phyloP scores from a whole-genome alignment of 257 asterid genomes.

The Thymus quinquecostatus region DNA sequence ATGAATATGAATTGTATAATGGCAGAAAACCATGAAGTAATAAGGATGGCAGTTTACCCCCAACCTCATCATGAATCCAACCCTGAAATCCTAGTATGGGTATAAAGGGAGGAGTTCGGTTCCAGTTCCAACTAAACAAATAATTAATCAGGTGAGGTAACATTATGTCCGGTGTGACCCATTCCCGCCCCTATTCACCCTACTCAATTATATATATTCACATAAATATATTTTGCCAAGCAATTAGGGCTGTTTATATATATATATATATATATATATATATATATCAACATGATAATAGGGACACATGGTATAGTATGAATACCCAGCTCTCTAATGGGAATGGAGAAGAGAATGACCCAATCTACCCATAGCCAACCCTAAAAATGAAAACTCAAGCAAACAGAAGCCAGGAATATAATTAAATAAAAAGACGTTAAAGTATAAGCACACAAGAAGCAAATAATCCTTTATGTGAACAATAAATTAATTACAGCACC shows the following conservation, averaged over 20 bases:
- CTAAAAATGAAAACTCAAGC: background rate
- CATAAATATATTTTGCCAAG: background rate
- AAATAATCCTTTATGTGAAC: background rate
- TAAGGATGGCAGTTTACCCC: background rate
- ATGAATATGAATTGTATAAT: background rate
- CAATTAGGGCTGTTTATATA: background rate
- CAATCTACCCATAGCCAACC: background rate
- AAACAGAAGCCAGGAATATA: conserved; percentile 1
- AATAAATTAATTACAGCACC: background rate
- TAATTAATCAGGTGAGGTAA: background rate
- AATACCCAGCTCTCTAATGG: too few relatives aligned
- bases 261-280: background rate
- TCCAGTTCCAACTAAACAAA: background rate
- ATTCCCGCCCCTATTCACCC: background rate
- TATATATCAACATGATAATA: too few relatives aligned
- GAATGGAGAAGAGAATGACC: too few relatives aligned
- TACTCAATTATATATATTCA: background rate
- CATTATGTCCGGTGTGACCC: background rate
- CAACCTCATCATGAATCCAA: background rate
- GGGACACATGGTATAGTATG: too few relatives aligned
- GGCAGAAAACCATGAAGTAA: background rate
- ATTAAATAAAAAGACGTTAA: background rate
- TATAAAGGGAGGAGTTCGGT: background rate
- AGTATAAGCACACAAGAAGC: background rate
- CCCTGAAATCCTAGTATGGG: background rate